A percentile compares a stretch with the other conserved stretches of the same genome.
Conservation (phyloP, 768 basidiomycete species). For the Amanita phalloides region DNA sequence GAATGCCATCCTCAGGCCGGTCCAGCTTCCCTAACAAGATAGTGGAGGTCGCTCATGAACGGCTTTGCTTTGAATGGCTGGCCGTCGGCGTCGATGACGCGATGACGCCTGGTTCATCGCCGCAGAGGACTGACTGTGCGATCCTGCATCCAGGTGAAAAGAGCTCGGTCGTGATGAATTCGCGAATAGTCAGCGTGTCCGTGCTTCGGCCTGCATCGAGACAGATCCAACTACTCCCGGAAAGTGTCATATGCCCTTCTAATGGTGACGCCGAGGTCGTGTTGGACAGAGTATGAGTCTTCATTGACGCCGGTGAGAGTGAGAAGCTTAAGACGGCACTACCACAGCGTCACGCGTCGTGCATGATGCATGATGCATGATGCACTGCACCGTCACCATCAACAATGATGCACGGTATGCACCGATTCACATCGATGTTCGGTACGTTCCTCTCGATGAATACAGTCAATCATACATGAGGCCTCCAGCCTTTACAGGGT, state of each 20-base stretch:
- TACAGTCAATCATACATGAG: too few relatives aligned
- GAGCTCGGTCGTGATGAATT: slow-evolving; percentile 62
- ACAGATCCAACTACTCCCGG: slow-evolving; percentile 80
- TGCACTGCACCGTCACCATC: too few relatives aligned
- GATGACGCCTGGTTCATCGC: slow-evolving; percentile 29
- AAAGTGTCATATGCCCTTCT: slow-evolving; percentile 83
- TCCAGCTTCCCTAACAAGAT: too few relatives aligned
- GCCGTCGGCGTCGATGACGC: slow-evolving; percentile 55
- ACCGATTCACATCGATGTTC: too few relatives aligned
- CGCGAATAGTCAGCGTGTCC: slow-evolving; percentile 58
- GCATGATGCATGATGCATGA: too few relatives aligned
- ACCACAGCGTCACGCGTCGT: too few relatives aligned
- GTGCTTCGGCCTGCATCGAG: slow-evolving; percentile 55
- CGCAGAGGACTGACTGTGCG: slow-evolving; percentile 25
- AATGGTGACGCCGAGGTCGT: slow-evolving; percentile 86
- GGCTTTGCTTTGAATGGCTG: slow-evolving; percentile 90
- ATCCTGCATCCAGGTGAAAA: slow-evolving; percentile 43
- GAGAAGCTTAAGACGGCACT: too few relatives aligned
- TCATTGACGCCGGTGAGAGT: too few relatives aligned
- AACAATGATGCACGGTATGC: too few relatives aligned
- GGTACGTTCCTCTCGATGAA: too few relatives aligned
- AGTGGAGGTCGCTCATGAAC: slow-evolving; percentile 87
- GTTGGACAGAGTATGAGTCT: slow-evolving; percentile 51
- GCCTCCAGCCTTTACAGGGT: too few relatives aligned
- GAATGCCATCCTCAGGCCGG: too few relatives aligned